These are phyloP conservation scores for Capsella bursapastoris DNA, from an alignment of 345 rosid genomes.

Conservation along the genomic window DNA sequence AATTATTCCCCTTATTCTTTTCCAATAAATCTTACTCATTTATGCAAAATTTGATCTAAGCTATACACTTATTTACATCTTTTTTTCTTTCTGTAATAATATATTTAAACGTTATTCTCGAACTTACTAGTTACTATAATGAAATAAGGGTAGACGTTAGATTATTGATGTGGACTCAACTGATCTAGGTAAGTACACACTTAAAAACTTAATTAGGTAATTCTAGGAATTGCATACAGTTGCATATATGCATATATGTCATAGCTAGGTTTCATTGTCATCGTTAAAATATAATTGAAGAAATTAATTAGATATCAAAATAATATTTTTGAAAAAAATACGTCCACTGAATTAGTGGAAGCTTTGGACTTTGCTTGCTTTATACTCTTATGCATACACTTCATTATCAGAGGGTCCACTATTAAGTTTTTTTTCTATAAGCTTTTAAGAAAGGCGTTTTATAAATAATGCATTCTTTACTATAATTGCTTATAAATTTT, in stretches of 20 bases:
- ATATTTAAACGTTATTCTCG: not conserved
- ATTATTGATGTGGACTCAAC: not conserved
- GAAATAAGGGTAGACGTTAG: not conserved
- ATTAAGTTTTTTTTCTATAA: constrained; percentile 19
- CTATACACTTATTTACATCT: too few relatives aligned
- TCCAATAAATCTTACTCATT: too few relatives aligned
- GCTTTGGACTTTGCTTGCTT: constrained; percentile 49
- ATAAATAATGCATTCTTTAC: constrained; percentile 1
- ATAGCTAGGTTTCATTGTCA: not conserved
- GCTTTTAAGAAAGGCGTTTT: constrained; percentile 37
- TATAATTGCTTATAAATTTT: not conserved
- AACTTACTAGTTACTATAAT: not conserved
- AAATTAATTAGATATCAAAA: not conserved
- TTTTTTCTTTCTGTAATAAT: not conserved
- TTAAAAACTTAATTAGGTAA: not conserved
- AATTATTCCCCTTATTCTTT: too few relatives aligned
- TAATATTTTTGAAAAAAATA: constrained; percentile 6
- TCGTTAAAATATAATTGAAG: constrained; percentile 1
- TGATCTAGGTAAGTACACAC: not conserved
- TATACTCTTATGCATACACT: constrained; percentile 45
- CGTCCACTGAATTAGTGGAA: constrained; percentile 44
- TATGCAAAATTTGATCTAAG: too few relatives aligned
- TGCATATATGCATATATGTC: not conserved
- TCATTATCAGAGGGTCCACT: constrained; percentile 45
- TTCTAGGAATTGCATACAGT: too few relatives aligned